Conservation (phyloP, 2,329 filamentous ascomycete genomes). For the Calonectria pteridis region DNA sequence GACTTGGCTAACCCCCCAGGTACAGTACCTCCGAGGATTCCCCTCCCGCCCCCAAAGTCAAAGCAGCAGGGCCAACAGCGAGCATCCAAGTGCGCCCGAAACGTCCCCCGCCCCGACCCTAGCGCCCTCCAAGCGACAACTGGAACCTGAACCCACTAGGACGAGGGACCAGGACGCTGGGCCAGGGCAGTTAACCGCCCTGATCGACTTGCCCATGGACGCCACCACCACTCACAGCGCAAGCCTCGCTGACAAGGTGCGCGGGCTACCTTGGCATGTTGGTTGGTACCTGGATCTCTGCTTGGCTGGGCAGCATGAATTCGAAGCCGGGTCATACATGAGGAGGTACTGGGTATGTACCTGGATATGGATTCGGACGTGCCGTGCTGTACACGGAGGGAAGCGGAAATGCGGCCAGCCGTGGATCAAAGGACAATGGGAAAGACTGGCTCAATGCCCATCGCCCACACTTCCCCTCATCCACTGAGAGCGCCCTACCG, state of each 20-base stretch:
- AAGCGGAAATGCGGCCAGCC: background rate
- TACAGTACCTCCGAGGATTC: constrained; percentile 10
- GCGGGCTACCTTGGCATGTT: constrained; percentile 2
- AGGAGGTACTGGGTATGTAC: background rate
- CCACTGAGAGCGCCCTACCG: constrained; percentile 1
- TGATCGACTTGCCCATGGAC: background rate
- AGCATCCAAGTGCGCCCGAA: constrained; percentile 26
- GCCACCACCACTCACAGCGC: constrained; percentile 15
- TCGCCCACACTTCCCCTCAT: background rate
- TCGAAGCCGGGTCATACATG: background rate
- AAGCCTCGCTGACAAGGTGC: constrained; percentile 5
- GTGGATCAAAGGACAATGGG: background rate
- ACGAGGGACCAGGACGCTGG: constrained; percentile 12
- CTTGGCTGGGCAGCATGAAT: constrained; percentile 4
- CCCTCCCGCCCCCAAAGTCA: constrained; percentile 15
- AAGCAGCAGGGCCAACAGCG: constrained; percentile 14
- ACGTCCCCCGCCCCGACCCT: constrained; percentile 29
- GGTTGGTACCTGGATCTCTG: constrained; percentile 13
- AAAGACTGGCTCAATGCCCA: background rate
- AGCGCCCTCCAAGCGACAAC: constrained; percentile 30
- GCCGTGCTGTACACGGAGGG: background rate
- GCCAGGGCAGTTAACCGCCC: constrained; percentile 23
- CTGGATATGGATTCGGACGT: background rate
- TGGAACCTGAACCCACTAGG: constrained; percentile 22
- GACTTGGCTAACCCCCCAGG: constrained; percentile 5